These are phyloP conservation scores for Lachnellula hyalina DNA, from an alignment of 2,329 filamentous ascomycete genomes.

Conservation along the genomic window DNA sequence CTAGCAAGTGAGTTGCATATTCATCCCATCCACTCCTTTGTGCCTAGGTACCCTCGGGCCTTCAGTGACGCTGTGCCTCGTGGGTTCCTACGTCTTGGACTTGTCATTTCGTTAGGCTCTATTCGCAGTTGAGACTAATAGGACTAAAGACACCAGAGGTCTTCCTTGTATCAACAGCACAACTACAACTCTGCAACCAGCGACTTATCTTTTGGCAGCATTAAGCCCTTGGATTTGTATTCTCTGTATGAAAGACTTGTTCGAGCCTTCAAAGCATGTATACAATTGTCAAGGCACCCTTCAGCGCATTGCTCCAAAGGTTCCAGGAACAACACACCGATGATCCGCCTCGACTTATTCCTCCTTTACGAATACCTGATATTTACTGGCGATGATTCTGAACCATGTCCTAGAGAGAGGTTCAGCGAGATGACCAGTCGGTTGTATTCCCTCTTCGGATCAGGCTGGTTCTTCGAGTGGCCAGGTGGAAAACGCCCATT, in stretches of 20 bases:
- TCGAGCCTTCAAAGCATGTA: neutral
- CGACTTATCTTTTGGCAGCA: neutral
- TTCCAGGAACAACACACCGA: neutral
- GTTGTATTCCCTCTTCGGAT: constrained; percentile 13
- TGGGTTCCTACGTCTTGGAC: neutral
- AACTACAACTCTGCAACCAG: neutral
- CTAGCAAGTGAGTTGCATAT: constrained; percentile 7
- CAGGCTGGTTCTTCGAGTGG: constrained; percentile 26
- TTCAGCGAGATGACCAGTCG: constrained; percentile 7
- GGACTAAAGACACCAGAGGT: neutral
- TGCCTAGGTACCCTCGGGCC: neutral
- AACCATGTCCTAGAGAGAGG: neutral
- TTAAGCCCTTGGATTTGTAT: neutral
- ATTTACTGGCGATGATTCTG: neutral
- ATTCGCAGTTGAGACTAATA: neutral
- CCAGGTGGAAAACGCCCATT: constrained; percentile 19
- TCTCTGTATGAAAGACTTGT: neutral
- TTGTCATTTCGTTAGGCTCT: neutral
- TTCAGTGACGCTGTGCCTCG: constrained; percentile 1
- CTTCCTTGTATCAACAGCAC: neutral
- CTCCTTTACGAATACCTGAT: constrained; percentile 2
- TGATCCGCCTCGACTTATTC: neutral
- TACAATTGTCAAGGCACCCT: neutral
- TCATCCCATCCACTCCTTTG: neutral
- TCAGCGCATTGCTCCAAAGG: neutral